Conservation (phyloP, 2,329 filamentous ascomycete genomes). For the Phaeophleospora eucalypticola region DNA sequence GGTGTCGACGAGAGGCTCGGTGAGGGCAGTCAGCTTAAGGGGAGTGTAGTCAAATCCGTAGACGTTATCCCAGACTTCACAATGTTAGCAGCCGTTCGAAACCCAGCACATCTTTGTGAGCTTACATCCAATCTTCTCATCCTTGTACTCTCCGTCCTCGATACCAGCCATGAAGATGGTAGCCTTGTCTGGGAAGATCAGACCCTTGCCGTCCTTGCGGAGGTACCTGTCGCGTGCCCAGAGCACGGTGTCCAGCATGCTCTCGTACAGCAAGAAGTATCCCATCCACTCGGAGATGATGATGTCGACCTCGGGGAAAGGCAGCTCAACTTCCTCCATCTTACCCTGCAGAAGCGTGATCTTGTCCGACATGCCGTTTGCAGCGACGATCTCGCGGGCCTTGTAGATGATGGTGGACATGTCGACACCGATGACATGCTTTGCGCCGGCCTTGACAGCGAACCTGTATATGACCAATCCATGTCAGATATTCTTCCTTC, state of each 20-base stretch:
- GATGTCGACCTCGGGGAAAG: conserved; percentile 94
- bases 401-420: conserved; percentile 99
- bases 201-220: conserved; percentile 62
- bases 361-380: conserved; percentile 89
- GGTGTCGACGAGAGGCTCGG: conserved; percentile 94
- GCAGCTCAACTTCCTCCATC: conserved; percentile 97
- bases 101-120: conserved; percentile 17
- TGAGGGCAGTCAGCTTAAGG: conserved; percentile 87
- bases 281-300: conserved; percentile 99
- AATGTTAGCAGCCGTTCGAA: conserved; percentile 18
- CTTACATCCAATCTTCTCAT: conserved; percentile 99
- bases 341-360: conserved; percentile 98
- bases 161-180: conserved; percentile 96
- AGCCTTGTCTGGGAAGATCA: conserved; percentile 98
- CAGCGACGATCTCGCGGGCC: conserved; percentile 87
- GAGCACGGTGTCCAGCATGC: conserved; percentile 96
- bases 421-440: conserved; percentile 97
- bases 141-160: conserved; percentile 98
- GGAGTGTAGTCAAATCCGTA: conserved; percentile 97
- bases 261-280: conserved; percentile 97
- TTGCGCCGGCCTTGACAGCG: conserved; percentile 89
- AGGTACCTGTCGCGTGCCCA: conserved; percentile 95
- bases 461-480: conserved; percentile 60
- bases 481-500: conserved; percentile 11
- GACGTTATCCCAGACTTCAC: conserved; percentile 94